Base-by-base conservation (phyloP, 2,329 filamentous ascomycete genomes). In the Ascomycota sp. region DNA sequence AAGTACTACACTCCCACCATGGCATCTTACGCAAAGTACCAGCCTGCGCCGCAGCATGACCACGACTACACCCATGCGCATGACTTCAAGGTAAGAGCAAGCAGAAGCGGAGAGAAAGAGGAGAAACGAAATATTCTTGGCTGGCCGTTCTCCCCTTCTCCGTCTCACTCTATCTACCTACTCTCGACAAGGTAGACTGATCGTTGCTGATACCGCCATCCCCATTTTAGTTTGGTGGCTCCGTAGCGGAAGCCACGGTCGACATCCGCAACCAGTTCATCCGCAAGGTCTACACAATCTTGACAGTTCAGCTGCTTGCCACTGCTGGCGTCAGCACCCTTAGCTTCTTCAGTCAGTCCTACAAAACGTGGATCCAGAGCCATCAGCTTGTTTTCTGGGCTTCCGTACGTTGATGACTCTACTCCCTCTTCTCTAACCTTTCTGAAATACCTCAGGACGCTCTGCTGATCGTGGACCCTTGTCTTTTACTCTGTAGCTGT, bases 251-350 rank as follows among this genome's bases (percentile, higher is more conserved):
- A 60, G 86, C 81, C 28, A 92, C 85, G 13, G 64, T 95, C 47
- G 83, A 92, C 46, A 93, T 98, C 49, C 79, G 86, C 42, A 92
- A 94, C 72, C 80, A 89, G 55, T 98, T 94, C 54, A 66, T 93
- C 43, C 76, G 85, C 55, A 95, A 95, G 63, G 89, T 98, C 48
- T 98, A 98, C 59, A 77, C 83, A 34, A 98, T 98, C 54, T 65
- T 98, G 57, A 92, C 89, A n/a, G 73, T 82, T 30, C 89, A 98
- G 53, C 73, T 98, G 31, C 61, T 95, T 46, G 71, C 76, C 33
- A 98, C 89, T 7, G 77, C 75, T 23, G 65, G 68, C 36, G 64
- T 95, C 40, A 83, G 78, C 57, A 69, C 75, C 36, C 56, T 94
- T 42, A 89, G 78, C 40, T 95, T 95, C 65, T 79, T 81, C 56